Evolutionary conservation across 23 red algal genomes (phyloP), one percentile per base, ranked within the genome.

Genomic region (Pyropia haitanensis): DNA sequence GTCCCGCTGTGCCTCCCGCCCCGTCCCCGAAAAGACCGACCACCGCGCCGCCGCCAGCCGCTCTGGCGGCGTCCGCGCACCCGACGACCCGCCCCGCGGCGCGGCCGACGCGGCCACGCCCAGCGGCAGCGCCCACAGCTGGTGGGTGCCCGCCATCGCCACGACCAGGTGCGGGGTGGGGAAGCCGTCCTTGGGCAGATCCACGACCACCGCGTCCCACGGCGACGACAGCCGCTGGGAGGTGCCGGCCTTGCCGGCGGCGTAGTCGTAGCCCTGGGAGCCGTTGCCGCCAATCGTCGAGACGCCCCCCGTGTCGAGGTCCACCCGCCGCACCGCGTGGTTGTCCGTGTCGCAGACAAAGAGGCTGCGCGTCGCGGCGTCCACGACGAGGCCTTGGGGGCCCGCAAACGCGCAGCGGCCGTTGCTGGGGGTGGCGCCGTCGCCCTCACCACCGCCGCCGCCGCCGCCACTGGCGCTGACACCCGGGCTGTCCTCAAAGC

Each of bases 341-440:
- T 82, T 85, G 52, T 81, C 80, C 24, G 73, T 83, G 53, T 96
- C 92, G 2, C 84, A 84, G 14, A 96, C 77, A 26, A 75, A 75
- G 49, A 96, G 64, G 5, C 62, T 48, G 51, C 70, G 57, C 15
- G 64, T 54, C 2, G 61, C 53, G 2, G 63, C 51, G 59, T 66
- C 22, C 30, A 84, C 80, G 10, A 46, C 63, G 5, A 96, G 39
- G 14, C 92, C 92, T 63, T 96, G 84, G 19, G 92, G 92, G 26
- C 63, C 46, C 29, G 82, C 58, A 77, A 96, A 96, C 6, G 49
- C 33, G 22, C 64, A 70, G 22, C 28, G 56, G 3, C 14, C 44
- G n/a, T 65, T 62, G 39, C 80, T 71, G 5, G 58, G 18, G 1
- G 68, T 71, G 72, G 81, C 84, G 21, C 24, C 70, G 4, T 9